phyloP scores from a whole-genome alignment of 192 early-diverging fungal genomes.

The Piromyces sp. region DNA sequence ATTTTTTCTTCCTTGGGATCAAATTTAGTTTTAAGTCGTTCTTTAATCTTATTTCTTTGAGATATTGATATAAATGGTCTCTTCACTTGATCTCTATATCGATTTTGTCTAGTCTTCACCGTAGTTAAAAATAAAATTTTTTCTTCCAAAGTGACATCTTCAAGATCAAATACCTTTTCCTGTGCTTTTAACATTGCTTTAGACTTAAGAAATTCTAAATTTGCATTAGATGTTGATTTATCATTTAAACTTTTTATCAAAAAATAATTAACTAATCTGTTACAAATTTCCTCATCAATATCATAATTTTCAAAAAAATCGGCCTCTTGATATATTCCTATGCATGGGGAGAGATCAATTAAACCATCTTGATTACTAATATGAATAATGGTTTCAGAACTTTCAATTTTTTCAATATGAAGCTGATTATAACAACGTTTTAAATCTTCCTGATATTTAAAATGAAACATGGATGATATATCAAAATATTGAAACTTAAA shows the following conservation, averaged over 20 bases:
- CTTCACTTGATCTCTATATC: background rate
- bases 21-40: background rate
- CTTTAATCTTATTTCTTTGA: background rate
- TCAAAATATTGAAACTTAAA: background rate
- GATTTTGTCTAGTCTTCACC: background rate
- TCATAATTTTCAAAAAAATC: background rate
- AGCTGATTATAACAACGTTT: background rate
- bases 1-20: background rate
- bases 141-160: background rate
- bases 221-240: too few species aligned
- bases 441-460: background rate
- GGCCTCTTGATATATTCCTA: background rate
- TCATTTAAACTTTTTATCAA: background rate
- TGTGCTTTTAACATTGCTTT: background rate
- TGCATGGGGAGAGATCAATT: background rate
- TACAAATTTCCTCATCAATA: background rate
- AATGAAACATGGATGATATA: background rate
- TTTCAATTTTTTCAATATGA: background rate
- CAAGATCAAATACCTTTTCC: background rate
- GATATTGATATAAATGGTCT: background rate
- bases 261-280: background rate
- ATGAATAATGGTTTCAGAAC: background rate
- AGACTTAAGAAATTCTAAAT: background rate
- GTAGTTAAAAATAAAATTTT: background rate
- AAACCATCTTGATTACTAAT: background rate